Evolutionary conservation across 345 rosid species (phyloP).

Genomic region (Euphorbia peplus): DNA sequence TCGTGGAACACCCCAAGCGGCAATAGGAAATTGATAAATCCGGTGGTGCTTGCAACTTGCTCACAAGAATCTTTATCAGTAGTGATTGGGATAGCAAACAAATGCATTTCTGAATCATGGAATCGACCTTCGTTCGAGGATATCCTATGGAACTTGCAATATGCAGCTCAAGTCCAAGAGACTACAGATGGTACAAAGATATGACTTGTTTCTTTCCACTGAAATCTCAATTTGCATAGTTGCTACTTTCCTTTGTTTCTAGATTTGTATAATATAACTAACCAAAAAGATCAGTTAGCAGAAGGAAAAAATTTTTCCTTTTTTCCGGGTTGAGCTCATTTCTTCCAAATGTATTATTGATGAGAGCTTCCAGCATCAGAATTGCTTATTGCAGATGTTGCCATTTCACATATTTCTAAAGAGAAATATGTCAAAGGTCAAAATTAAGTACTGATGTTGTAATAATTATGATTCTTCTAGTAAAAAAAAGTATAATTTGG

Average conservation of each 20-base stretch:
- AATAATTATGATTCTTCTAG: not conserved
- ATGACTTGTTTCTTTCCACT: slow-evolving; percentile 2
- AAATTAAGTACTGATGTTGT: not conserved
- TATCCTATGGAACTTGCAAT: slow-evolving; percentile 51
- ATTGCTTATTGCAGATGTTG: not conserved
- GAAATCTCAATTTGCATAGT: not conserved
- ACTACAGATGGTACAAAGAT: slow-evolving; percentile 27
- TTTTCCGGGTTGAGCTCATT: not conserved
- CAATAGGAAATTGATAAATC: slow-evolving; percentile 30
- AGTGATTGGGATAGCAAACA: slow-evolving; percentile 42
- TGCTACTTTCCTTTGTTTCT: not conserved
- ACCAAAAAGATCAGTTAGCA: not conserved
- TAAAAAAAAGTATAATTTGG: too few species aligned
- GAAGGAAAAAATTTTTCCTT: not conserved
- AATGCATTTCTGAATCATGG: slow-evolving; percentile 44
- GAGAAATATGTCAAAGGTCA: not conserved
- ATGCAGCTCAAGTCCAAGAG: slow-evolving; percentile 51
- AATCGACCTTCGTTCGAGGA: slow-evolving; percentile 51
- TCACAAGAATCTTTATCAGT: slow-evolving; percentile 39
- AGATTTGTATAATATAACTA: not conserved
- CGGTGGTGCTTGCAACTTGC: slow-evolving; percentile 37
- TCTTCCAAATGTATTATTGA: not conserved
- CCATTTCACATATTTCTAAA: not conserved
- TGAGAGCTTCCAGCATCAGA: not conserved
- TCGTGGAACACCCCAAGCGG: slow-evolving; percentile 33